Conservation (phyloP, 139 green algal genomes). For the Monoraphidium neglectum region DNA sequence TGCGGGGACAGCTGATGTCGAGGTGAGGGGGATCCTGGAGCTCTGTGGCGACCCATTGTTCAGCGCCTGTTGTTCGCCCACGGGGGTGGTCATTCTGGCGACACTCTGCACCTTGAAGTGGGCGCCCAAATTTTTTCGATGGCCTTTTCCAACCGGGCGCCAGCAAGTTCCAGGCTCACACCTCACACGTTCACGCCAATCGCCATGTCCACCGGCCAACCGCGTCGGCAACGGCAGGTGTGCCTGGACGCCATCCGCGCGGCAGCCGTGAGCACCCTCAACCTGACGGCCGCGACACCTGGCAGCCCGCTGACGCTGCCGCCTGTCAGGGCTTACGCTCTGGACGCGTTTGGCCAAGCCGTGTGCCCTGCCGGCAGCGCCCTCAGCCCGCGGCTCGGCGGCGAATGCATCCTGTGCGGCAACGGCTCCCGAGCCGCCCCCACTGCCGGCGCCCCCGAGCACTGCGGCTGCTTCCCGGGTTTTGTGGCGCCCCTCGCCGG, state of each 20-base stretch:
- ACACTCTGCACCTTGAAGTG: neutral
- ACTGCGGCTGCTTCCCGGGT: conserved; percentile 12
- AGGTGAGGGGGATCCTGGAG: neutral
- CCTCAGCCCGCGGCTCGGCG: neutral
- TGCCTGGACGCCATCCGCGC: no score
- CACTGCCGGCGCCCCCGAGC: neutral
- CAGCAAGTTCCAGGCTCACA: neutral
- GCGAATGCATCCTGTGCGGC: neutral
- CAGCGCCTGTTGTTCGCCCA: no score
- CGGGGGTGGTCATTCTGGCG: neutral
- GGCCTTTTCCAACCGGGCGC: neutral
- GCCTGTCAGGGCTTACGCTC: neutral
- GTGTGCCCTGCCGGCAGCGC: neutral
- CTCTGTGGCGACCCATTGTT: no score
- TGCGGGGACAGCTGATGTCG: neutral
- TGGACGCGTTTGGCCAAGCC: neutral
- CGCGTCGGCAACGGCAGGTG: neutral
- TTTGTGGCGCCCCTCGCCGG: conserved; percentile 3
- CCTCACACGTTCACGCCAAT: neutral
- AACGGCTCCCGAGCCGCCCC: neutral
- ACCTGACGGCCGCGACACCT: neutral
- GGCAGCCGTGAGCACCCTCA: no score
- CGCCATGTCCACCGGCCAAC: neutral
- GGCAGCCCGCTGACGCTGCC: neutral
- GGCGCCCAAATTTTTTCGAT: neutral